A percentile compares a stretch with the other conserved stretches of the same genome.
These are phyloP conservation scores for Cordyceps cicadae DNA, from an alignment of 2,329 filamentous ascomycete genomes.

Conservation along the genomic window DNA sequence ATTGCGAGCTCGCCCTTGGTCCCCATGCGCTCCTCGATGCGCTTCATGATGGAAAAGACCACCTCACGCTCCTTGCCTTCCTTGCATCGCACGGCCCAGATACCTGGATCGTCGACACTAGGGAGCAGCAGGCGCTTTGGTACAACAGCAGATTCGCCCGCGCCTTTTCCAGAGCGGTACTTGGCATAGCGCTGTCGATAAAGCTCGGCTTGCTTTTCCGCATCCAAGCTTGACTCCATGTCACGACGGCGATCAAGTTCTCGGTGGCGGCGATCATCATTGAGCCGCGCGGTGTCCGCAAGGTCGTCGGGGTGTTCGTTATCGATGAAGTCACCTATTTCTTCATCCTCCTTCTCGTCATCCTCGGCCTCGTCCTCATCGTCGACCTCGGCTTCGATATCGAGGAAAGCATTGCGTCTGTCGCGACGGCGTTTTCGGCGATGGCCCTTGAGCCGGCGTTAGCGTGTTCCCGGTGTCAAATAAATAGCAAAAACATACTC, in stretches of 20 bases:
- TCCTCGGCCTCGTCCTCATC: constrained; percentile 85
- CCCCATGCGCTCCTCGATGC: constrained; percentile 69
- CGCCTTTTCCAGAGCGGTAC: constrained; percentile 61
- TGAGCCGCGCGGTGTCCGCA: constrained; percentile 67
- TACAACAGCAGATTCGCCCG: constrained; percentile 65
- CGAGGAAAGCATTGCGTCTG: constrained; percentile 78
- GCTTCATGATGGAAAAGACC: constrained; percentile 78
- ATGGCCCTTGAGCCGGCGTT: constrained; percentile 39
- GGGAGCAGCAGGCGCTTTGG: constrained; percentile 82
- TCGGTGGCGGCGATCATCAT: constrained; percentile 86
- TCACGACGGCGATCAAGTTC: constrained; percentile 91
- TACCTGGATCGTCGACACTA: constrained; percentile 89
- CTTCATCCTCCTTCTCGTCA: constrained; percentile 81
- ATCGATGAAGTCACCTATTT: constrained; percentile 74
- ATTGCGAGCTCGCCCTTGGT: constrained; percentile 78
- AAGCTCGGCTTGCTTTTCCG: constrained; percentile 83
- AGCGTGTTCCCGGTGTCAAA: constrained; percentile 2
- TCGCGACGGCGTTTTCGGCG: constrained; percentile 76
- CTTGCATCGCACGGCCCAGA: constrained; percentile 89
- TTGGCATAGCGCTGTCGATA: constrained; percentile 85
- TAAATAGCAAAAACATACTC: constrained; percentile 32
- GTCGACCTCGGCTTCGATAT: constrained; percentile 97
- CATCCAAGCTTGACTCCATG: constrained; percentile 78
- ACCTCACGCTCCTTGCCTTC: constrained; percentile 94
- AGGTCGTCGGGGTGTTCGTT: constrained; percentile 88